These are phyloP conservation scores for Millerozyma acaciae DNA, from an alignment of 805 yeast species.

Conservation along the genomic window DNA sequence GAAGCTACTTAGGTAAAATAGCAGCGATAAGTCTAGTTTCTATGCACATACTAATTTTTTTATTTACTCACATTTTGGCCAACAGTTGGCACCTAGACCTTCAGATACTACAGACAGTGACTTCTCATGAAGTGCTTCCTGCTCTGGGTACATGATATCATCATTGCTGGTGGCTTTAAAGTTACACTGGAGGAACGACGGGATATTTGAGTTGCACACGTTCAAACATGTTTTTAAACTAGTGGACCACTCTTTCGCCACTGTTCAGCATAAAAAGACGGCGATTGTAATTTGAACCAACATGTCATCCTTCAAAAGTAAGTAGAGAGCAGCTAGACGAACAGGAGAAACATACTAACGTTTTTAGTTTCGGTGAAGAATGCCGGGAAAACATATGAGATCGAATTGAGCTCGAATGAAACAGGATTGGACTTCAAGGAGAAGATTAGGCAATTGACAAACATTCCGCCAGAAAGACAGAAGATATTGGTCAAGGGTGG, in stretches of 20 bases:
- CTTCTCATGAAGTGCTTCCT: too few species aligned
- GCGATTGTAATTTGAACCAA: not conserved
- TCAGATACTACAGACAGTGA: too few species aligned
- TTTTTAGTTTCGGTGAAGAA: conserved; percentile 30
- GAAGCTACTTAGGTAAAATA: too few species aligned
- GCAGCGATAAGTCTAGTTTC: too few species aligned
- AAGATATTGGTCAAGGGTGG: conserved; percentile 89
- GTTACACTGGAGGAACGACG: too few species aligned
- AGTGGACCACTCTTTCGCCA: too few species aligned
- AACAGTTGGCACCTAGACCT: too few species aligned
- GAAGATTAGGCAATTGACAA: conserved; percentile 68
- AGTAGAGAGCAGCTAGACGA: conserved; percentile 3
- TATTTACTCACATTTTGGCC: too few species aligned
- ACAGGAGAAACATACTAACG: too few species aligned
- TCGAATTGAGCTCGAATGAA: conserved; percentile 45
- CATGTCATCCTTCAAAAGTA: conserved; percentile 10
- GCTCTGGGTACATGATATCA: too few species aligned
- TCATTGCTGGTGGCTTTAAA: too few species aligned
- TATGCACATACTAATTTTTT: too few species aligned
- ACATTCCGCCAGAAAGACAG: conserved; percentile 85
- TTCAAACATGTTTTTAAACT: conserved; percentile 3
- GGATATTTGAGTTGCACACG: not conserved
- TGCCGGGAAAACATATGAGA: conserved; percentile 40
- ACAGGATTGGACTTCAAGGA: conserved; percentile 63
- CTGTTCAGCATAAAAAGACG: not conserved